These are phyloP conservation scores for Garcia nutans DNA, from an alignment of 345 rosid genomes.

Conservation along the genomic window DNA sequence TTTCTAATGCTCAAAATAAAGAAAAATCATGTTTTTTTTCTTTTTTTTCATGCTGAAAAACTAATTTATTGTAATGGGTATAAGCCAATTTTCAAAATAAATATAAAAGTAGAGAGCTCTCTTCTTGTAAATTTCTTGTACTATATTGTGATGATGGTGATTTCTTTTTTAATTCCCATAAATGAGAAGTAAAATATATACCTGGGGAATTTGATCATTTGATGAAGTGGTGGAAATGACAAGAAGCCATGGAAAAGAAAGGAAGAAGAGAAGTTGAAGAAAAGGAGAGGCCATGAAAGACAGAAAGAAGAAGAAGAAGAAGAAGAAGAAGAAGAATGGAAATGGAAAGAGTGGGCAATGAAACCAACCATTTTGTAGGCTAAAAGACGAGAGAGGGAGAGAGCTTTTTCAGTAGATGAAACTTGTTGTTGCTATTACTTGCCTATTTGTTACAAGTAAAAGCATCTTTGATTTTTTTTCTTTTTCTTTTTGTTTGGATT, in stretches of 20 bases:
- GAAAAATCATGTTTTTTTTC: too few species aligned
- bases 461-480: not conserved
- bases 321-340: not conserved
- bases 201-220: constrained; percentile 36
- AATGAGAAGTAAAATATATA: constrained; percentile 3
- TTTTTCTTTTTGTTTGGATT: not conserved
- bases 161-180: not conserved
- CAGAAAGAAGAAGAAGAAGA: not conserved
- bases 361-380: constrained; percentile 15
- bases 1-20: too few species aligned
- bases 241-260: constrained; percentile 22
- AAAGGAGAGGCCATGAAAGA: constrained; percentile 37
- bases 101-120: not conserved
- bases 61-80: not conserved
- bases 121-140: not conserved
- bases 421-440: not conserved
- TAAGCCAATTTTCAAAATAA: not conserved
- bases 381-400: not conserved
- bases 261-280: constrained; percentile 27
- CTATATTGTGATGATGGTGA: not conserved
- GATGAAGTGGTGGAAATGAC: constrained; percentile 14
- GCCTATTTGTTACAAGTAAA: not conserved
- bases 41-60: not conserved
- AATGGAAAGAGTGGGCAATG: not conserved
- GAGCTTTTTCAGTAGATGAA: constrained; percentile 10